These are phyloP conservation scores for Apiotrichum domesticum DNA, from an alignment of 1,284 basidiomycete species.

Conservation along the genomic window DNA sequence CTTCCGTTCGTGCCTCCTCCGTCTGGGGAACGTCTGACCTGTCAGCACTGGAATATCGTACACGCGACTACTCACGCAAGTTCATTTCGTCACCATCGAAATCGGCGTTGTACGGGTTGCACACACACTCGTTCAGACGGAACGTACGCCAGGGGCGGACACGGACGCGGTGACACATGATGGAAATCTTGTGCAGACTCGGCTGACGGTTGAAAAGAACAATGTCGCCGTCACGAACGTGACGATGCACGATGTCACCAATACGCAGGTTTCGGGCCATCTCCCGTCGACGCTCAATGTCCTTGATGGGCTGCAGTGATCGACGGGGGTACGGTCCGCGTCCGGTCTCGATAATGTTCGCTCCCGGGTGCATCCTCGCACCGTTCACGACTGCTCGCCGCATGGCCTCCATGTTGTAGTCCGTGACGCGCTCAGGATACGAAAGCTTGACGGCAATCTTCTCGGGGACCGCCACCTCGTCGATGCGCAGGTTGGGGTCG, in stretches of 20 bases:
- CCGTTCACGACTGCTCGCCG: slow-evolving; percentile 81
- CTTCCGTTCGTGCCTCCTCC: slow-evolving; percentile 96
- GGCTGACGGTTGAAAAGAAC: slow-evolving; percentile 99
- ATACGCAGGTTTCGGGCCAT: slow-evolving; percentile 40
- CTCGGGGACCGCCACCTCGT: slow-evolving; percentile 96
- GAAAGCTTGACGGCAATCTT: slow-evolving; percentile 93
- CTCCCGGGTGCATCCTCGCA: slow-evolving; percentile 86
- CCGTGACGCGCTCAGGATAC: slow-evolving; percentile 91
- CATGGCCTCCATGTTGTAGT: slow-evolving; percentile 79
- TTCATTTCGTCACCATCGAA: slow-evolving; percentile 99
- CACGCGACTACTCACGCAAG: slow-evolving; percentile 59
- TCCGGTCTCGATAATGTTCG: slow-evolving; percentile 76
- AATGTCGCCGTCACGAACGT: slow-evolving; percentile 93
- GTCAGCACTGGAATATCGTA: too few species aligned
- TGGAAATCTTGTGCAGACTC: slow-evolving; percentile 95
- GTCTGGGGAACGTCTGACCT: slow-evolving; percentile 90
- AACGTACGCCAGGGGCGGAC: slow-evolving; percentile 97
- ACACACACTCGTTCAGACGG: slow-evolving; percentile 97
- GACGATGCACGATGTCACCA: slow-evolving; percentile 51
- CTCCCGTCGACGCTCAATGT: slow-evolving; percentile 31
- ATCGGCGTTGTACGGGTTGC: slow-evolving; percentile 98
- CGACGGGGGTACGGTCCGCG: slow-evolving; percentile 17
- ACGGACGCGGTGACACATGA: slow-evolving; percentile 92
- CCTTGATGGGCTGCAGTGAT: slow-evolving; percentile 28
- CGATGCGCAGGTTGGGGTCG: slow-evolving; percentile 95